Evolutionary conservation across 73 alveolate genomes (phyloP), one percentile per base, ranked within the genome.

Genomic region (Chromera velia): DNA sequence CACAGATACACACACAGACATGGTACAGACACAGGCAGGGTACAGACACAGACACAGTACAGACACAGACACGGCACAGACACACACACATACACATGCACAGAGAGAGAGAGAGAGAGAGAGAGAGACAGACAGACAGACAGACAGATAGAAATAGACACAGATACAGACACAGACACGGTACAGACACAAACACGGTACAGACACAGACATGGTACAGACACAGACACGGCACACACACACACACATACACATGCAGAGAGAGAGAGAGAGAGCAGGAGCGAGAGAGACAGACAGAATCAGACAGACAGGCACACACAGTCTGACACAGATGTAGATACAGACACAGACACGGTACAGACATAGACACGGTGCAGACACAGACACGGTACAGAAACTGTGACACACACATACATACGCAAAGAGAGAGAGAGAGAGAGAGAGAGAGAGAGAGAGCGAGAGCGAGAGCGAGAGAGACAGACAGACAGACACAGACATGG

Each of bases 281-380:
- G 19, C 64, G 64, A 10, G 64, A 46, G 64, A 63, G 13, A 24
- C 72, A 24, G 31, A 47, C 33, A 72, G 79, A 68, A 72, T 34
- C 19, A 40, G 69, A 72, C 45, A 10, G 67, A n/a, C 67, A 0
- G 26, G 28, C 67, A 48, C 26, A 19, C 26, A 48, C 28, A 48
- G 26, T 48, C 67, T 19, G 0, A n/a, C 18, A 48, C 67, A 0
- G 26, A n/a, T 48, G 67, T 19, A 19, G 67, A 48, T 48, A 0
- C 67, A 48, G 0, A 19, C 26, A 19, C 0, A 48, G 26, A n/a
- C 18, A 48, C 26, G 67, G 26, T 0, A n/a, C 26, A 48, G 0
- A 48, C 18, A n/a, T 48, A 48, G 28, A 19, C 18, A 48, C 26
- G 67, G 28, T 48, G 67, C 18, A 19, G 0, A 48, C 26, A 48